Evolutionary conservation across 208 protist genomes (phyloP).

Genomic region (Trypanosoma rangeli): DNA sequence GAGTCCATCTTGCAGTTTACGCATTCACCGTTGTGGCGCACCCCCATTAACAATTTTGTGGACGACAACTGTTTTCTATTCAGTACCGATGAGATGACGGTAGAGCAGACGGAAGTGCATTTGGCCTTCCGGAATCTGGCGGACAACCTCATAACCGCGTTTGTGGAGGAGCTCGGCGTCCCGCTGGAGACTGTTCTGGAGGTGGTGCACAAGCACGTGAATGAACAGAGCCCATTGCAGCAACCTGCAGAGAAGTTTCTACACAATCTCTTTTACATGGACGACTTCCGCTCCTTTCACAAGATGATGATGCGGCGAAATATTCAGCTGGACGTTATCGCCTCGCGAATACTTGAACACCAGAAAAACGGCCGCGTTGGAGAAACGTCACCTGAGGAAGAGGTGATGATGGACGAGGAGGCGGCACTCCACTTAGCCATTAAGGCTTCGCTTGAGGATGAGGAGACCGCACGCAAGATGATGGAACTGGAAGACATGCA

Average conservation of each 20-base stretch:
- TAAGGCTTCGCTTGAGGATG: conserved; percentile 62
- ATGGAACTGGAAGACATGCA: conserved; percentile 70
- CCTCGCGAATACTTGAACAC: conserved; percentile 41
- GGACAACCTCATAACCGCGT: conserved; percentile 80
- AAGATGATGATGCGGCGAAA: conserved; percentile 92
- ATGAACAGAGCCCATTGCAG: conserved; percentile 10
- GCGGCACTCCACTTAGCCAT: conserved; percentile 74
- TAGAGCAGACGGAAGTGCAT: conserved; percentile 88
- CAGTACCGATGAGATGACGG: conserved; percentile 86
- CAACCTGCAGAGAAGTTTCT: conserved; percentile 51
- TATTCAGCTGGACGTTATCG: conserved; percentile 88
- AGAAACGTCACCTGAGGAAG: conserved; percentile 29
- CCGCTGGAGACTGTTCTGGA: conserved; percentile 50
- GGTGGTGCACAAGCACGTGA: conserved; percentile 39
- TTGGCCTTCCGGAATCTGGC: conserved; percentile 78
- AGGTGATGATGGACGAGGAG: conserved; percentile 74
- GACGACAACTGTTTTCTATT: conserved; percentile 93
- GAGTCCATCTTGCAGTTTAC: conserved; percentile 88
- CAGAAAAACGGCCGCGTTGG: not conserved
- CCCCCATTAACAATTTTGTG: conserved; percentile 87
- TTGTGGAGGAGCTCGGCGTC: conserved; percentile 81
- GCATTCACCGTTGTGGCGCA: conserved; percentile 78
- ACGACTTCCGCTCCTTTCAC: conserved; percentile 90
- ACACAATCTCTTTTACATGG: conserved; percentile 72
- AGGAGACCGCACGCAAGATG: conserved; percentile 26